Evolutionary conservation across 352 stramenopile species (phyloP).

Genomic region (Albugo laibachii): DNA sequence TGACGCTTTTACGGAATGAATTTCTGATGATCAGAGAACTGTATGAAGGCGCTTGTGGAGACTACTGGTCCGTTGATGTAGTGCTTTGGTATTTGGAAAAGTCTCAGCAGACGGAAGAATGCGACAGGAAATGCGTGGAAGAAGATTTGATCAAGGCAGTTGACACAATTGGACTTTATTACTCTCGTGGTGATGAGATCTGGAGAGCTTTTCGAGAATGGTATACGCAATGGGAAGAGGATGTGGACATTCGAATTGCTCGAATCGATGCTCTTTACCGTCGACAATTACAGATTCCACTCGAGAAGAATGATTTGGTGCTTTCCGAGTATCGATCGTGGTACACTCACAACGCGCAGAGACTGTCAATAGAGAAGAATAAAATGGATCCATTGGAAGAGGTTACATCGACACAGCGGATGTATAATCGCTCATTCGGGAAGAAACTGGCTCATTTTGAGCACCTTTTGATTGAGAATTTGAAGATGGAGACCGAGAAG

Average conservation of each 20-base stretch:
- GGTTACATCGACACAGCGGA: slow-evolving; percentile 17
- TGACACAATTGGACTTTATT: slow-evolving; percentile 21
- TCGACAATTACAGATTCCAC: slow-evolving; percentile 30
- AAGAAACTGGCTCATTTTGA: slow-evolving; percentile 50
- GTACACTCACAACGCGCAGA: slow-evolving; percentile 36
- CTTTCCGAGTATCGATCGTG: slow-evolving; percentile 62
- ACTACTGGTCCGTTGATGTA: slow-evolving; percentile 40
- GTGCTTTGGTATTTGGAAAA: slow-evolving; percentile 16
- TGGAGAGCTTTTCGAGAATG: slow-evolving; percentile 35
- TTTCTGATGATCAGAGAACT: slow-evolving; percentile 12
- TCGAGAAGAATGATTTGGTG: slow-evolving; percentile 49
- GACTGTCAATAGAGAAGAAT: neutral
- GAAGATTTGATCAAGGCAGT: slow-evolving; percentile 14
- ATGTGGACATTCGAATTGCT: slow-evolving; percentile 12
- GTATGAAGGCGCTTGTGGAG: slow-evolving; percentile 16
- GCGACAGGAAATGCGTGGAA: slow-evolving; percentile 8
- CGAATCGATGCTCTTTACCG: slow-evolving; percentile 7
- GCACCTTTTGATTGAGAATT: slow-evolving; percentile 5
- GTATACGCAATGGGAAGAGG: slow-evolving; percentile 21
- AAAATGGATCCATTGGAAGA: slow-evolving; percentile 6
- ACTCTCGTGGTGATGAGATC: slow-evolving; percentile 32
- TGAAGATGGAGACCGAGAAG: too few species aligned
- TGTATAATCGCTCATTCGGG: slow-evolving; percentile 20
- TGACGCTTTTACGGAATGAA: slow-evolving; percentile 7
- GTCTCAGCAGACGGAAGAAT: slow-evolving; percentile 13